phyloP scores from a whole-genome alignment of 228 moss, liverwort and hornwort genomes.

The Sphagnum magellanicum region DNA sequence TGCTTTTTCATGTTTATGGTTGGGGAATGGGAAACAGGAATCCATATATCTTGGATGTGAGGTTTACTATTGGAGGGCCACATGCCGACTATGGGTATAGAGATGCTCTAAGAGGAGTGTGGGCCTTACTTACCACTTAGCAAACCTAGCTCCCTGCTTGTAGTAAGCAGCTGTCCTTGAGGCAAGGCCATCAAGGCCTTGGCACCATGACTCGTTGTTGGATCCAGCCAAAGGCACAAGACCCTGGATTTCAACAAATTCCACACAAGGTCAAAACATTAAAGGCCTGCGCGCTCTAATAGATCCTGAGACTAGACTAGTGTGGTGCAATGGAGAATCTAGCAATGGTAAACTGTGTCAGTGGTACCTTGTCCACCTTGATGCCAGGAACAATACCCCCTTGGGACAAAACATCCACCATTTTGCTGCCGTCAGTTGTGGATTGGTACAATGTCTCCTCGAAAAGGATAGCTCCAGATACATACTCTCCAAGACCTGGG shows the following conservation, averaged over 20 bases:
- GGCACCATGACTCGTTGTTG: constrained; percentile 68
- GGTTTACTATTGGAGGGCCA: too few species aligned
- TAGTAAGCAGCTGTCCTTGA: constrained; percentile 30
- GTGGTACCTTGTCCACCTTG: constrained; percentile 65
- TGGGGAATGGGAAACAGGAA: too few species aligned
- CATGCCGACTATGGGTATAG: too few species aligned
- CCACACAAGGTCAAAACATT: too few species aligned
- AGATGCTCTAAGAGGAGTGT: too few species aligned
- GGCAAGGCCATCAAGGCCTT: constrained; percentile 28
- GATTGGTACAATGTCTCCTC: constrained; percentile 69
- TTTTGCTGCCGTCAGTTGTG: constrained; percentile 55
- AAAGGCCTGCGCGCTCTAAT: too few species aligned
- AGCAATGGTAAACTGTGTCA: too few species aligned
- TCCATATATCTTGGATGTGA: too few species aligned
- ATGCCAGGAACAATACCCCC: constrained; percentile 51
- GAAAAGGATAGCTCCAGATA: constrained; percentile 64
- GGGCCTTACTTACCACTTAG: constrained; percentile 33
- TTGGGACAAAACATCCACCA: constrained; percentile 35
- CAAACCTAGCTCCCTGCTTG: constrained; percentile 52
- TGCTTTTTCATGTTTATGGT: too few species aligned
- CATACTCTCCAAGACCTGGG: constrained; percentile 53
- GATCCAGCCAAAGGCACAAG: constrained; percentile 53
- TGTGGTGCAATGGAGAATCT: too few species aligned
- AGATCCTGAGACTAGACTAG: too few species aligned
- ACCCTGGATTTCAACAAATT: constrained; percentile 11